Base-by-base conservation (phyloP, 257 asterid genomes). In the Striga asiatica region DNA sequence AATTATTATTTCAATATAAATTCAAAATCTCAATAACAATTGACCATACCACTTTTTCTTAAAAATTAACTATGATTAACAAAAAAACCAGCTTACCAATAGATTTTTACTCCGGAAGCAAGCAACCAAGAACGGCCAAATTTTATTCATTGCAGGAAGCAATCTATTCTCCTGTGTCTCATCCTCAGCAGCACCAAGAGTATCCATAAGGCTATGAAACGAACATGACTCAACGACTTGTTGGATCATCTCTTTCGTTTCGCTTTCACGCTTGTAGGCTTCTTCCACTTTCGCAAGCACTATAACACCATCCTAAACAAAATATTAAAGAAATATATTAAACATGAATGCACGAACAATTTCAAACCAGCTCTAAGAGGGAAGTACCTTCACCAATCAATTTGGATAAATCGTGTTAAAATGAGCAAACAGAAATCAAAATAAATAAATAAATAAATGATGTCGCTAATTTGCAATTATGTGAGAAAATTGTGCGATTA, bases 81-180 rank as follows among this genome's bases (percentile, higher is more conserved):
- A n/a, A 41, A 22, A 41, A 18, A 16, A 47, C 0, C 7, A 32
- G 64, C 93, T 76, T 61, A 92, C 99, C 79, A 73, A 64, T 13
- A 84, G 81, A 81, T 84, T 88, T 65, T 80, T 88, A 41, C 75
- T 85, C 65, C 73, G 85, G 53, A 92, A 73, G 64, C 97, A 92
- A 53, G 91, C 60, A 50, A 88, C 80, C 66, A 92, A 71, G 71
- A 71, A 92, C 17, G 97, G 97, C 99, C 99, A 92, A n/a, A 84
- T 78, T 79, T 84, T 88, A 63, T 92, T 92, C 81, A 78, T 68
- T 35, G 99, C 97, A 54, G 99, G 99, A 69, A 92, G 95, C 71
- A 83, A 71, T 76, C 89, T 70, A 58, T 82, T 88, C 70, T 88
- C 99, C 13, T 48, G 69, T 58, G 82, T 63, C 71, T 81, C 97